Evolutionary conservation across 1,139 yeast genomes (phyloP).

Genomic region (Zygoascus hellenicus): DNA sequence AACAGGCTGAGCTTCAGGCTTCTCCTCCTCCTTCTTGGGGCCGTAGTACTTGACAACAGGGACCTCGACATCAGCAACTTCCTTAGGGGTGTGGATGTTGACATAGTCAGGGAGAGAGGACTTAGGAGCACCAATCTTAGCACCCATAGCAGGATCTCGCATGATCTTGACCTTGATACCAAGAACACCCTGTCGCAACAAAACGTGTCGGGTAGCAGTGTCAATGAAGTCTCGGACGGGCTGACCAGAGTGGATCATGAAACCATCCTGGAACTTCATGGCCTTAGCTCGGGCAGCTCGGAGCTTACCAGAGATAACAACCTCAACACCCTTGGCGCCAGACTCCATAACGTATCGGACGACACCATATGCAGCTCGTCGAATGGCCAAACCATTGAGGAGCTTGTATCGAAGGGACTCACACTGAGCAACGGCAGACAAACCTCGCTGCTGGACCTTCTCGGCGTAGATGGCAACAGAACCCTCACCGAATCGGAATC

Average conservation of each 20-base stretch:
- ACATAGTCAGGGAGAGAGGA: conserved; percentile 92
- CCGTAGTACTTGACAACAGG: conserved; percentile 57
- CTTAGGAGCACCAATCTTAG: conserved; percentile 75
- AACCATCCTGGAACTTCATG: conserved; percentile 99
- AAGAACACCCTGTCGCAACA: conserved; percentile 99
- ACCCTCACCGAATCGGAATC: conserved; percentile 96
- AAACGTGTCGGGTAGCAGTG: conserved; percentile 98
- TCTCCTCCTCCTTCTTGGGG: conserved; percentile 24
- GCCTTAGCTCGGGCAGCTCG: conserved; percentile 99
- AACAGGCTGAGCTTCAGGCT: conserved; percentile 17
- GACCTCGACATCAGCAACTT: conserved; percentile 81
- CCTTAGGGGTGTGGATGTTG: conserved; percentile 94
- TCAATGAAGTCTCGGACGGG: conserved; percentile 99
- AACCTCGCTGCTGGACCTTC: conserved; percentile 99
- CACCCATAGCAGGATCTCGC: conserved; percentile 95
- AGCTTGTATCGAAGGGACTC: conserved; percentile 98
- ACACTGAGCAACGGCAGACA: conserved; percentile 99
- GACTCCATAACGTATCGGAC: conserved; percentile 99
- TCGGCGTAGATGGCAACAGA: conserved; percentile 95
- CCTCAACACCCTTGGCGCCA: conserved; percentile 99
- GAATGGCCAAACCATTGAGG: conserved; percentile 97
- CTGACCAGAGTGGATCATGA: conserved; percentile 99
- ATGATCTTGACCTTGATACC: conserved; percentile 99
- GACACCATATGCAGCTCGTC: conserved; percentile 99
- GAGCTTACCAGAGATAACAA: conserved; percentile 98